A percentile compares a stretch with the other conserved stretches of the same genome.
These are phyloP conservation scores for Golubevia sp. DNA, from an alignment of 1,284 basidiomycete genomes.

Conservation along the genomic window DNA sequence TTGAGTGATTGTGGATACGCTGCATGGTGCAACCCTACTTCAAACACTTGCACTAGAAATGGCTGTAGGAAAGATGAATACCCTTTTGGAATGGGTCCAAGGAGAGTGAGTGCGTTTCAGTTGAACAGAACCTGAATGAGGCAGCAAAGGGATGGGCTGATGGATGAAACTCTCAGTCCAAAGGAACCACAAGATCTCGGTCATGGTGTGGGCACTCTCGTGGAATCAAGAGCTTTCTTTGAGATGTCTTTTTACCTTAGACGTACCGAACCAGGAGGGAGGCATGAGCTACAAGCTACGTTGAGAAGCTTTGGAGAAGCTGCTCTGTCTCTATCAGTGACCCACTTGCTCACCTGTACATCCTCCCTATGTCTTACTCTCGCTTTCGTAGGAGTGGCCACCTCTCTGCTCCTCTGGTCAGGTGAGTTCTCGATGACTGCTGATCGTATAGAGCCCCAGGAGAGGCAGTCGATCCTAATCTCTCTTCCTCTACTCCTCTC, in stretches of 20 bases:
- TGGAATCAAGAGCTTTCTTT: neutral
- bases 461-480: neutral
- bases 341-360: too few relatives aligned
- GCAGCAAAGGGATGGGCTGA: too few relatives aligned
- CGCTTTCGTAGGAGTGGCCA: constrained; percentile 6
- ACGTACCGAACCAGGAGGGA: too few relatives aligned
- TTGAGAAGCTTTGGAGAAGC: too few relatives aligned
- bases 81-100: constrained; percentile 7
- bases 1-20: constrained; percentile 9
- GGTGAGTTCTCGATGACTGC: neutral
- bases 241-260: neutral
- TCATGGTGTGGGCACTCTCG: neutral
- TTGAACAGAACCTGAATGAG: too few relatives aligned
- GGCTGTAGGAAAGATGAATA: constrained; percentile 10
- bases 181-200: neutral
- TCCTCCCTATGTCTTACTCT: too few relatives aligned
- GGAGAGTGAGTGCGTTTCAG: constrained; percentile 8
- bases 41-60: constrained; percentile 1
- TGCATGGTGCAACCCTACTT: constrained; percentile 2
- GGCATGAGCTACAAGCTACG: too few relatives aligned
- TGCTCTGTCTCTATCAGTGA: too few relatives aligned
- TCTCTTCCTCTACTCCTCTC: neutral
- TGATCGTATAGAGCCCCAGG: neutral
- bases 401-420: neutral
- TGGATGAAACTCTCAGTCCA: too few relatives aligned